Evolutionary conservation across 78 protist species (phyloP).

Genomic region (Paulinella micropora): DNA sequence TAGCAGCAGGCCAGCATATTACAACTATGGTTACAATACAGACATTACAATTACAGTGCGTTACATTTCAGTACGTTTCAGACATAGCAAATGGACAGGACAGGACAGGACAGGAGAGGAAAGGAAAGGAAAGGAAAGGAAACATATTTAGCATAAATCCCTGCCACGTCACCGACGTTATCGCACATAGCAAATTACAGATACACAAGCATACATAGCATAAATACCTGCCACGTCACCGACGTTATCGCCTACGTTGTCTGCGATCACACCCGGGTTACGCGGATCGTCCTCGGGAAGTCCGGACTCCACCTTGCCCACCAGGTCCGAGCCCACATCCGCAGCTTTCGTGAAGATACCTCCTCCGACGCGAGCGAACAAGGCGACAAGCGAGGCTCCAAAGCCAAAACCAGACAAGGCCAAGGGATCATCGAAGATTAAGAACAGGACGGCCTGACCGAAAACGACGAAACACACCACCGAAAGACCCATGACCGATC

Average conservation of each 20-base stretch:
- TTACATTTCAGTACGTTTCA: too few species aligned
- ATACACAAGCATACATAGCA: background rate
- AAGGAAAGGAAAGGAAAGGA: too few species aligned
- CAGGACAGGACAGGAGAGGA: too few species aligned
- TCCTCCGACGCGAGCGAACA: constrained; percentile 61
- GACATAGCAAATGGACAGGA: too few species aligned
- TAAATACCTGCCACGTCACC: constrained; percentile 51
- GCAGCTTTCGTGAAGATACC: constrained; percentile 56
- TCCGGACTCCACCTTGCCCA: constrained; percentile 47
- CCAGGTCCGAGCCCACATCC: constrained; percentile 61
- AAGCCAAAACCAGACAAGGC: constrained; percentile 52
- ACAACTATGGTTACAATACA: too few species aligned
- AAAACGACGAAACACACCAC: background rate
- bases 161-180: constrained; percentile 11
- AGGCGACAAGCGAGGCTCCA: constrained; percentile 55
- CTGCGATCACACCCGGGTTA: constrained; percentile 61
- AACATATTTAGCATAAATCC: too few species aligned
- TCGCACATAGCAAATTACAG: too few species aligned
- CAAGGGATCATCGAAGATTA: background rate
- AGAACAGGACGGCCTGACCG: background rate
- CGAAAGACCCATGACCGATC: background rate
- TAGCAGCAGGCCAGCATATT: too few species aligned
- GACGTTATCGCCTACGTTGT: constrained; percentile 69
- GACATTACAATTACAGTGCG: too few species aligned
- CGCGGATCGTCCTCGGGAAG: constrained; percentile 55